Percentiles rank a stretch among this genome's conserved stretches.
Conservation (phyloP, 345 rosid species). For the Cardiospermum halicacabum region DNA sequence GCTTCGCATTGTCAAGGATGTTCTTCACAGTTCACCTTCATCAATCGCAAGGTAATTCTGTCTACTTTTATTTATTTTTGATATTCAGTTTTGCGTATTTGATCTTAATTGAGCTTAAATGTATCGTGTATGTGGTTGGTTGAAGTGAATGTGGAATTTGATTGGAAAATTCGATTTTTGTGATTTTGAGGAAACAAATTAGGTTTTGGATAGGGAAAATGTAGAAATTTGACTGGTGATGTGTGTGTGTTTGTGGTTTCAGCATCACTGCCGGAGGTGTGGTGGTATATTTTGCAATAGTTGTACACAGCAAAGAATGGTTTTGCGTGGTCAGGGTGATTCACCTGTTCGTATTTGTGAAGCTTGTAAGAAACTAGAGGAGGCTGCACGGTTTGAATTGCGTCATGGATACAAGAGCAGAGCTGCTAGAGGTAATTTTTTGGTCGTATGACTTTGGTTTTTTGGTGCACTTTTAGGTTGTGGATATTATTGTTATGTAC, state of each 20-base stretch:
- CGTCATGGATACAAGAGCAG: constrained; percentile 61
- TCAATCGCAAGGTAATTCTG: constrained; percentile 88
- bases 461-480: neutral
- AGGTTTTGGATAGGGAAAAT: no score
- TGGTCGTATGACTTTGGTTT: no score
- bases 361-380: constrained; percentile 85
- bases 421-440: constrained; percentile 48
- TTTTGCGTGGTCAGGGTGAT: constrained; percentile 88
- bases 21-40: constrained; percentile 84
- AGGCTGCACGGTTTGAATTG: constrained; percentile 86
- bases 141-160: neutral
- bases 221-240: no score
- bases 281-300: constrained; percentile 85
- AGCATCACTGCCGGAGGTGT: constrained; percentile 97
- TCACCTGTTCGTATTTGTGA: constrained; percentile 86
- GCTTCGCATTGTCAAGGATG: constrained; percentile 97
- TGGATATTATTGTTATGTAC: neutral
- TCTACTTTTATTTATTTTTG: neutral
- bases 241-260: constrained; percentile 7
- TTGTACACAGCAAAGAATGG: constrained; percentile 77
- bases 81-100: neutral
- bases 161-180: neutral
- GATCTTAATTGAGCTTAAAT: neutral
- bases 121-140: neutral
- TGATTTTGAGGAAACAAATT: no score